Evolutionary conservation across 2,329 filamentous ascomycete species (phyloP), one percentile per base, ranked within the genome.

Genomic region (Paecilomyces niveus): DNA sequence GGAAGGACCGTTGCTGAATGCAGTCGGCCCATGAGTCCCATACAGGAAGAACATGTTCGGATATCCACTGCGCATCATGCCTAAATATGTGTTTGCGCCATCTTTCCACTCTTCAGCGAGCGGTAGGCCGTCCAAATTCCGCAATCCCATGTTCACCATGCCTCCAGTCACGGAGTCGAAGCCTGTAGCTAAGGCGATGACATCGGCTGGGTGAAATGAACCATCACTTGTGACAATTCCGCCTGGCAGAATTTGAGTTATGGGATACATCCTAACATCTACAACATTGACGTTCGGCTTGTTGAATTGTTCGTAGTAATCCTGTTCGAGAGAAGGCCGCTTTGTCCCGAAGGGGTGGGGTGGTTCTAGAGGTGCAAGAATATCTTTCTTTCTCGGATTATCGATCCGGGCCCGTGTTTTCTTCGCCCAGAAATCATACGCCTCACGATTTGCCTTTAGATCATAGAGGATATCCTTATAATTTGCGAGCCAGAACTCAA

Each of bases 271-370:
- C 9, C 76, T 78, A 13, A 81, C 61, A 53, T 79, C 71, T 1
- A 83, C 72, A 1, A 84, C 63, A 1, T 76, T 64, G 2, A 83
- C 78, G 32, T 80, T 76, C 0, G 71, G 67, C 18, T 72, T 72
- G 60, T 81, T 76, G 56, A 79, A 75, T 3, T 76, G 71, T 59
- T 84, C 81, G 61, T 78, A 84, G 64, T 80, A 83, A 50, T 72
- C 68, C 32, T 77, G 69, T 61, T 84, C 81, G 0, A 83, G 71
- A 0, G 70, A 75, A 2, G 72, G 72, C 0, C 82, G 75, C 69
- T 83, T 86, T 50, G 78, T 72, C 7, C 81, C 84, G 63, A 83
- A 86, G 26, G 73, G 78, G 58, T 85, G 81, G 0, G 79, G 83
- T 70, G 77, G 79, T 53, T 80, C 67, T 8, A 74, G 63, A 0